These are phyloP conservation scores for Alternaria hordeiaustralica DNA, from an alignment of 2,329 filamentous ascomycete species.

Conservation along the genomic window DNA sequence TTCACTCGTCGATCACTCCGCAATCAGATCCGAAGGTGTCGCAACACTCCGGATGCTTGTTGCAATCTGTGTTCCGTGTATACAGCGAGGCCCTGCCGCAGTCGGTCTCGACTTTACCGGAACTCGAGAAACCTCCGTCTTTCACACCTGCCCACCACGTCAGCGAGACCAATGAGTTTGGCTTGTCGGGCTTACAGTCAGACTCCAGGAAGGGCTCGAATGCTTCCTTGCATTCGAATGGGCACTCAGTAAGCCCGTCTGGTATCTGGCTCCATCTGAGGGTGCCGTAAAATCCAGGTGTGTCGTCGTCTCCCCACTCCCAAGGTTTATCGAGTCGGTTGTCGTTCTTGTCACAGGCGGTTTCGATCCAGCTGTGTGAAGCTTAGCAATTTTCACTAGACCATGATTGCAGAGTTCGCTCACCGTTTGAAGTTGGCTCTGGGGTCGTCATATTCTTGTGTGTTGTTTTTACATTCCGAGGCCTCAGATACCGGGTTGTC, in stretches of 20 bases:
- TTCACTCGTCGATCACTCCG: background rate
- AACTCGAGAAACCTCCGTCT: background rate
- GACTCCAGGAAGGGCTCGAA: background rate
- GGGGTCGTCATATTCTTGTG: too few species aligned
- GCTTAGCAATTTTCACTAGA: too few species aligned
- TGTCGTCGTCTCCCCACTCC: background rate
- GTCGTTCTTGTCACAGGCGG: background rate
- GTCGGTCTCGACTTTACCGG: background rate
- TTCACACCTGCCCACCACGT: background rate
- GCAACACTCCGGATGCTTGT: background rate
- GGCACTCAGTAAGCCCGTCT: background rate
- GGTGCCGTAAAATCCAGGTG: background rate
- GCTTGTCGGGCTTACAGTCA: background rate
- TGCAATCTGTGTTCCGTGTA: background rate
- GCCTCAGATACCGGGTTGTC: too few species aligned
- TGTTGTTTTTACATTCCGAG: too few species aligned
- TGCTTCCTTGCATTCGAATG: background rate
- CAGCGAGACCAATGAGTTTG: background rate
- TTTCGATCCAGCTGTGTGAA: background rate
- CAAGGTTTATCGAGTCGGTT: background rate
- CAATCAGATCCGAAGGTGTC: background rate
- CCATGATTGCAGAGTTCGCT: too few species aligned
- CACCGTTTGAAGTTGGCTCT: background rate
- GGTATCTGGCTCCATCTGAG: background rate
- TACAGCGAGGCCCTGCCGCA: background rate